Evolutionary conservation across 139 green algal species (phyloP).

Genomic region (Tetraselmis chui): DNA sequence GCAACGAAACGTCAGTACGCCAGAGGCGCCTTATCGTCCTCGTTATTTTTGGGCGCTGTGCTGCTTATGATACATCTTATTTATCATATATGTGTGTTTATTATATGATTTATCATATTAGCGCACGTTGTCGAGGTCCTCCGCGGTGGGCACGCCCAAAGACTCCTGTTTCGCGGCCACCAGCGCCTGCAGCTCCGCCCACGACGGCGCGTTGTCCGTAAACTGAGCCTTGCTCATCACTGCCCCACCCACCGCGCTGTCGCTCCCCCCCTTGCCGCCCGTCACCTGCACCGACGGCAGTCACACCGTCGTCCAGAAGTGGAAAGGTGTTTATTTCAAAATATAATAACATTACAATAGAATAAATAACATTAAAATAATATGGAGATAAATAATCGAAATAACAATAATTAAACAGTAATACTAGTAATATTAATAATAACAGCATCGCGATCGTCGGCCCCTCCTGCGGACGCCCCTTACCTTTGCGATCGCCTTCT

Average conservation of each 20-base stretch:
- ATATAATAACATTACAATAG: no score
- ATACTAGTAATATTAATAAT: no score
- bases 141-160: slow-evolving; percentile 7
- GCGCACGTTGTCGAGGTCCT: slow-evolving; percentile 28
- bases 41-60: not conserved
- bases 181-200: slow-evolving; percentile 47
- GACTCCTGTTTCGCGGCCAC: slow-evolving; percentile 26
- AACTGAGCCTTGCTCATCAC: slow-evolving; percentile 40
- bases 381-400: no score
- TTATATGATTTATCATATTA: not conserved
- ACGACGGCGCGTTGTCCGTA: slow-evolving; percentile 52
- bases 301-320: no score
- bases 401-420: no score
- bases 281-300: not conserved
- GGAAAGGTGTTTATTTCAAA: no score
- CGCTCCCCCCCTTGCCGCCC: not conserved
- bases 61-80: not conserved
- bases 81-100: not conserved
- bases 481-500: not conserved
- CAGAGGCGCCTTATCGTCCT: not conserved
- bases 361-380: no score
- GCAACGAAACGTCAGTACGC: not conserved
- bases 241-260: not conserved
- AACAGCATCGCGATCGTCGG: no score
- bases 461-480: no score